phyloP scores from a whole-genome alignment of 2,329 filamentous ascomycete species.

The Alternaria atra region DNA sequence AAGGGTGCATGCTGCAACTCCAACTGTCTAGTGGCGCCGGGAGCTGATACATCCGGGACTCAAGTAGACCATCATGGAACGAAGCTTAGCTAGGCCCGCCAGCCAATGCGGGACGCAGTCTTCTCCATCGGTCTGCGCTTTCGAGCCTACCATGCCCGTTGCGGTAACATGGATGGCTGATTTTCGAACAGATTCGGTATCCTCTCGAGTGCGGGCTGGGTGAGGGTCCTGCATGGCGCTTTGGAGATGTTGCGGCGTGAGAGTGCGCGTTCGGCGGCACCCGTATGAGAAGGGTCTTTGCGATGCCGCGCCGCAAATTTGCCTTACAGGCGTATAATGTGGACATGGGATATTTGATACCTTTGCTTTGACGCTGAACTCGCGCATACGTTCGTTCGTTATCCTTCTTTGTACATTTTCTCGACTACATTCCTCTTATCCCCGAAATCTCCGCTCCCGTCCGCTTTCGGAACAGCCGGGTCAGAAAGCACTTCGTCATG shows the following conservation, averaged over 20 bases:
- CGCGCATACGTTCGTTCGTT: background rate
- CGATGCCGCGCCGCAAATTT: conserved; percentile 10
- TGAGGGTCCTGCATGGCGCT: conserved; percentile 8
- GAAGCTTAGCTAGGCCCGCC: conserved; percentile 39
- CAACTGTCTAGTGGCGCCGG: conserved; percentile 43
- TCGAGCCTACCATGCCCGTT: conserved; percentile 11
- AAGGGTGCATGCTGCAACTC: conserved; percentile 32
- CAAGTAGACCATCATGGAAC: conserved; percentile 39
- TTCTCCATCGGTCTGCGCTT: conserved; percentile 20
- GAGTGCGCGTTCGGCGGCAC: conserved; percentile 8
- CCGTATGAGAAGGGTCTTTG: background rate
- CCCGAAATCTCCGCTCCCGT: conserved; percentile 23
- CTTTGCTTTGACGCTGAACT: background rate
- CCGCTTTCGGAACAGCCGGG: conserved; percentile 18
- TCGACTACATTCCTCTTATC: conserved; percentile 6
- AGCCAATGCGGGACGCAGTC: conserved; percentile 35
- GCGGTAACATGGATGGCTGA: conserved; percentile 9
- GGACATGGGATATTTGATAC: background rate
- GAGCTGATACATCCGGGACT: conserved; percentile 46
- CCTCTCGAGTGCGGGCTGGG: conserved; percentile 2
- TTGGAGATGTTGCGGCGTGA: conserved; percentile 3
- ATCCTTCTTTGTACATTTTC: background rate
- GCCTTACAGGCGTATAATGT: background rate
- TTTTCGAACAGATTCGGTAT: conserved; percentile 13
- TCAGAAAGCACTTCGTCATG: conserved; percentile 24